phyloP scores from a whole-genome alignment of 768 basidiomycete genomes.

The Boletus vinaceobasis region DNA sequence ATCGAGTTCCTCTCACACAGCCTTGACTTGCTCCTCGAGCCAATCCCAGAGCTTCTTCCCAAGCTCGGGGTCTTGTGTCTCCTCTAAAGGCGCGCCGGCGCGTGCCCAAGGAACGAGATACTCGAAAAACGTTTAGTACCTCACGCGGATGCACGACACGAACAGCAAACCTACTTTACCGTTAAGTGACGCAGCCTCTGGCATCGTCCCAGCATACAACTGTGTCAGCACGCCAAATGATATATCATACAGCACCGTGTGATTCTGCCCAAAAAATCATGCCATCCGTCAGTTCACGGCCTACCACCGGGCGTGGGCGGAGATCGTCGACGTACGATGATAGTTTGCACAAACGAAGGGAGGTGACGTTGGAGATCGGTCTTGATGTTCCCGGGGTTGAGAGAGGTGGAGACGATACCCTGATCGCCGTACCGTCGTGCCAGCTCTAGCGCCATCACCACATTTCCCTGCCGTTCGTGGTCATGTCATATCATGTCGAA shows the following conservation, averaged over 20 bases:
- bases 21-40: constrained; percentile 44
- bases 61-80: constrained; percentile 32
- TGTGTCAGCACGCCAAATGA: constrained; percentile 41
- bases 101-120: constrained; percentile 48
- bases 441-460: constrained; percentile 44
- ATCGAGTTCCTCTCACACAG: background rate
- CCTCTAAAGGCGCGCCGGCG: constrained; percentile 23
- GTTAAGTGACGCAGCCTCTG: constrained; percentile 35
- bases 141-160: background rate
- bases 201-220: constrained; percentile 42
- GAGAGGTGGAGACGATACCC: constrained; percentile 43
- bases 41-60: constrained; percentile 43
- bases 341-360: background rate
- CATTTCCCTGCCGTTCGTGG: constrained; percentile 36
- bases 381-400: constrained; percentile 45
- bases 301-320: background rate
- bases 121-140: constrained; percentile 21
- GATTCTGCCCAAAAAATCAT: constrained; percentile 10
- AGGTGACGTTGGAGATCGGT: constrained; percentile 31
- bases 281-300: constrained; percentile 1
- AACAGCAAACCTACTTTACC: constrained; percentile 36
- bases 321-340: constrained; percentile 13
- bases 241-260: constrained; percentile 26
- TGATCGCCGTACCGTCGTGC: constrained; percentile 44
- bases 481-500: constrained; percentile 3